Base-by-base conservation (phyloP, 768 basidiomycete genomes). In the Pleurotus ostreatus region DNA sequence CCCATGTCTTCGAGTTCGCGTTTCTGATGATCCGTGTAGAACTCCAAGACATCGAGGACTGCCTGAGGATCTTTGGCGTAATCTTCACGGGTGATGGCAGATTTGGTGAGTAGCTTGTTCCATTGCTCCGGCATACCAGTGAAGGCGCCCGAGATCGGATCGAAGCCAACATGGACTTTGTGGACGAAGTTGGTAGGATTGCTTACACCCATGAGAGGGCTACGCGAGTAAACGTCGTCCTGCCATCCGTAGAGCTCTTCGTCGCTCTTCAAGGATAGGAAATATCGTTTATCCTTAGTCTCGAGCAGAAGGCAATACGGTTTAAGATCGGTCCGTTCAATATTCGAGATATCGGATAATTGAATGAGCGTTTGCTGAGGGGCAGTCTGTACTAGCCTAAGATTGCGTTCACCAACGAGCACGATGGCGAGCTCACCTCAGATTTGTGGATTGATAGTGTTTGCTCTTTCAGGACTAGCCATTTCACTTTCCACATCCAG, bases 161-260 rank as follows among this genome's bases (percentile, higher is more conserved):
- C 96, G 63, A 95, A 98, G 2, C 94, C 95, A 56, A 98, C 96
- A 71, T 98, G 96, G 2, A 98, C 94, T 68, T 98, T 94, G 75
- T 99, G 96, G 0, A 98, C 93, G 66, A 99, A 98, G 71, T 99
- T 96, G 6, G 95, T 98, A 0, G 96, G 96, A 62, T 89, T 89
- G 68, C 88, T 88, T 44, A 95, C 91, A 23, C 96, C 93, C 86
- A 95, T 92, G 48, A 94, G 77, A 2, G 95, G 94, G 65, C 90
- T 92, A 46, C 94, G 83, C 4, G 83, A 84, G 72, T 98, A 98
- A 58, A 99, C 88, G 67, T 97, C 95, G 66, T 99, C 96, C 70
- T 95, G 91, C 95, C 95, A 98, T 15, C 87, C 86, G 64, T 99
- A 99, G n/a, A 99, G 79, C 65, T 99, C 96, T 62, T 95, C 93